A percentile compares a stretch with the other conserved stretches of the same genome.
These are phyloP conservation scores for Debaryomyces subglobosus DNA, from an alignment of 1,139 yeast genomes.

Conservation along the genomic window DNA sequence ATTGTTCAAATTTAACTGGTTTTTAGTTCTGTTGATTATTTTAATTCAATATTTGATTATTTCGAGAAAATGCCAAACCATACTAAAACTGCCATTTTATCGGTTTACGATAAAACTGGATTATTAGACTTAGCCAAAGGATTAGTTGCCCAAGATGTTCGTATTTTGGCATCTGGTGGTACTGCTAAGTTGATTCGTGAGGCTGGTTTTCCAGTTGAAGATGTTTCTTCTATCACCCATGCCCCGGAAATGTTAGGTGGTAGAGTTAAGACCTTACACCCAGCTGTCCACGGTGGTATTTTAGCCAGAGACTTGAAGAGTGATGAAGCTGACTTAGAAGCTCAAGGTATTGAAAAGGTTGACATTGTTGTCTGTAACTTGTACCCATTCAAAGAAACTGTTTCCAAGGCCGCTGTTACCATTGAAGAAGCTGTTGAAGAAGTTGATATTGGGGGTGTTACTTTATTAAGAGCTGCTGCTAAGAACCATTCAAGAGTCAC, in stretches of 20 bases:
- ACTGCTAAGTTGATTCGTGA: slow-evolving; percentile 93
- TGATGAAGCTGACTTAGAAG: slow-evolving; percentile 84
- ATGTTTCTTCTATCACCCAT: slow-evolving; percentile 90
- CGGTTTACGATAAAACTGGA: slow-evolving; percentile 97
- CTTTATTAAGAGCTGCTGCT: slow-evolving; percentile 96
- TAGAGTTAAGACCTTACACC: slow-evolving; percentile 96
- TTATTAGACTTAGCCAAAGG: slow-evolving; percentile 95
- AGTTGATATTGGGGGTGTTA: slow-evolving; percentile 98
- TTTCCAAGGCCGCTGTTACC: slow-evolving; percentile 93
- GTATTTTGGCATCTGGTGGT: slow-evolving; percentile 96
- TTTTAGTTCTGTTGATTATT: not conserved
- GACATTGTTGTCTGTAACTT: slow-evolving; percentile 96
- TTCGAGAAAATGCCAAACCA: slow-evolving; percentile 35
- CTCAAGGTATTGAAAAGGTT: slow-evolving; percentile 90
- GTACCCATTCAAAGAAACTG: slow-evolving; percentile 97
- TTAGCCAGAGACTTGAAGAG: slow-evolving; percentile 89
- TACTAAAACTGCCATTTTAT: slow-evolving; percentile 86
- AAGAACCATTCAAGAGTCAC: slow-evolving; percentile 97
- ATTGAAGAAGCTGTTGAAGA: slow-evolving; percentile 98
- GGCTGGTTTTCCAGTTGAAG: slow-evolving; percentile 97
- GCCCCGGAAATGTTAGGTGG: slow-evolving; percentile 99
- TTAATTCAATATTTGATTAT: slow-evolving; percentile 1
- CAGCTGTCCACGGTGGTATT: slow-evolving; percentile 98
- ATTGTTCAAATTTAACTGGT: not conserved
- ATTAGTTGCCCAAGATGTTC: slow-evolving; percentile 79